phyloP scores from a whole-genome alignment of 176 grass and related monocot species.

The Oryza punctata region DNA sequence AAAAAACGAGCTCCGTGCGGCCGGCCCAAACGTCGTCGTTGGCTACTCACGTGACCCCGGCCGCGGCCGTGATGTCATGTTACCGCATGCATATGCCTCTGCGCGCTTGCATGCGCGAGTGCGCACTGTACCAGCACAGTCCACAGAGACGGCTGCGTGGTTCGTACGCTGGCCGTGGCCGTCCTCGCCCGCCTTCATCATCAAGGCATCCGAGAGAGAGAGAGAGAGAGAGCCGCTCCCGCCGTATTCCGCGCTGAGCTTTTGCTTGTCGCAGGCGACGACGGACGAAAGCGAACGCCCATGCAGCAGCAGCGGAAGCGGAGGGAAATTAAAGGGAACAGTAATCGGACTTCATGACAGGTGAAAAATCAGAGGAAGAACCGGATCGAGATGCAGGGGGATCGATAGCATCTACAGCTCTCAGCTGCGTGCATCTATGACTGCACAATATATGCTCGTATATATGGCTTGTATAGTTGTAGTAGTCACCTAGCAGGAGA shows the following conservation, averaged over 20 bases:
- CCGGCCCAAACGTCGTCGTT: not conserved
- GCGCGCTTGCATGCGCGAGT: not conserved
- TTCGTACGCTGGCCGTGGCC: not conserved
- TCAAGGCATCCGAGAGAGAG: not conserved
- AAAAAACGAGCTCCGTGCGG: not conserved
- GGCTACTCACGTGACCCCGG: slow-evolving; percentile 31
- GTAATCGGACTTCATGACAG: not conserved
- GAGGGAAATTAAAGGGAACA: not conserved
- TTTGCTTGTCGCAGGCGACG: not conserved
- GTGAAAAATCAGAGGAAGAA: not conserved
- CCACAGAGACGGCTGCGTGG: not conserved
- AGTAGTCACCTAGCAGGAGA: not conserved
- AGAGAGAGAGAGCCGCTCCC: not conserved
- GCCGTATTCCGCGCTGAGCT: slow-evolving; percentile 34
- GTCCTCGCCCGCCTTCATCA: not conserved
- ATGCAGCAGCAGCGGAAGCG: not conserved
- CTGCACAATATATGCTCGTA: not conserved
- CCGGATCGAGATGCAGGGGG: not conserved
- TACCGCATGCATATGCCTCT: not conserved
- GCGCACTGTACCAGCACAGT: not conserved
- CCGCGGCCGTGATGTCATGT: slow-evolving; percentile 13
- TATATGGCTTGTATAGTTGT: not conserved
- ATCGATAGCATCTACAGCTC: not conserved
- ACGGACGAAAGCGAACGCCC: not conserved
- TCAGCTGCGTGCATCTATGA: not conserved